These are phyloP conservation scores for Vaucheria bursata DNA, from an alignment of 352 stramenopile genomes.

Conservation along the genomic window DNA sequence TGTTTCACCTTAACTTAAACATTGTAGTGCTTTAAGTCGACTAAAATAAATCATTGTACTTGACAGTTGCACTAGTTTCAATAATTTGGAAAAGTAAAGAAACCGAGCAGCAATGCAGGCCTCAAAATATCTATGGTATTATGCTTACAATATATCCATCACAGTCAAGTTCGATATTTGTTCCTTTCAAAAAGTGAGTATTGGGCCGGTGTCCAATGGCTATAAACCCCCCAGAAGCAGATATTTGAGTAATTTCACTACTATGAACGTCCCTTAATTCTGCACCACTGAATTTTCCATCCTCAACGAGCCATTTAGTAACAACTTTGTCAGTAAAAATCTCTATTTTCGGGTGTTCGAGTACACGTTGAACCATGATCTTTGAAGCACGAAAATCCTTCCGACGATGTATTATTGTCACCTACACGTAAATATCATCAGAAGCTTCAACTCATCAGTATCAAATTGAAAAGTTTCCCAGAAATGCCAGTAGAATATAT, in stretches of 20 bases:
- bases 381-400: constrained; percentile 36
- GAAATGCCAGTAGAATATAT: no score
- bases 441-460: neutral
- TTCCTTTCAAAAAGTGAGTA: constrained; percentile 41
- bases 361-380: constrained; percentile 42
- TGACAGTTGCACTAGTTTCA: no score
- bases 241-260: neutral
- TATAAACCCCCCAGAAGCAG: constrained; percentile 41
- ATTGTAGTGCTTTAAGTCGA: no score
- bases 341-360: constrained; percentile 37
- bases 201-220: constrained; percentile 48
- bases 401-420: constrained; percentile 41
- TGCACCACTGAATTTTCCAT: constrained; percentile 11
- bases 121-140: neutral
- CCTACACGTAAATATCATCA: constrained; percentile 12
- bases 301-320: constrained; percentile 18
- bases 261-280: constrained; percentile 14
- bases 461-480: neutral
- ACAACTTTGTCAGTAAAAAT: constrained; percentile 28
- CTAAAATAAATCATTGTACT: no score
- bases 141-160: constrained; percentile 38
- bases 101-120: no score
- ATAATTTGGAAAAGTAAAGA: no score
- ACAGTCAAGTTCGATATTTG: constrained; percentile 35
- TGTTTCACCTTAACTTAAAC: no score